A percentile compares a stretch with the other conserved stretches of the same genome.
phyloP scores from a whole-genome alignment of 257 asterid species.

The Echites panduratus region DNA sequence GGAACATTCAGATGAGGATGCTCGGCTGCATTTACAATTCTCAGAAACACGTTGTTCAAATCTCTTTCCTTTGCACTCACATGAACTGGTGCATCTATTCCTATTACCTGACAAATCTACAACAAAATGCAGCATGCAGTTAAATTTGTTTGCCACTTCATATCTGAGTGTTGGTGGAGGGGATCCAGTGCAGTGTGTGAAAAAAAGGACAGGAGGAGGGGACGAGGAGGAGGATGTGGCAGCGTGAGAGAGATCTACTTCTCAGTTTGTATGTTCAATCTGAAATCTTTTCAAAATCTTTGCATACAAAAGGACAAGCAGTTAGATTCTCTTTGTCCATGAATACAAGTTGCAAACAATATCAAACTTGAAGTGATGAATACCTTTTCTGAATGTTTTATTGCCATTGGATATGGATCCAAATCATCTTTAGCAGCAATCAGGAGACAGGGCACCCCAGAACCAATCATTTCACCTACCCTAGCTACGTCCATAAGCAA shows the following conservation, averaged over 20 bases:
- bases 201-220: not conserved
- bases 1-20: slow-evolving; percentile 83
- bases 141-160: not conserved
- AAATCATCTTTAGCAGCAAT: slow-evolving; percentile 87
- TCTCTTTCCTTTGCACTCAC: slow-evolving; percentile 81
- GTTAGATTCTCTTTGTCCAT: not conserved
- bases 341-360: slow-evolving; percentile 13
- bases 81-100: slow-evolving; percentile 80
- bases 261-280: not conserved
- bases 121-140: slow-evolving; percentile 5
- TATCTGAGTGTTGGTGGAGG: not conserved
- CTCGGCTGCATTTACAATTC: slow-evolving; percentile 78
- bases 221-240: too few species aligned
- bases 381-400: slow-evolving; percentile 75
- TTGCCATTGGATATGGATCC: slow-evolving; percentile 46
- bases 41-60: slow-evolving; percentile 63
- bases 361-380: slow-evolving; percentile 14
- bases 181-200: not conserved
- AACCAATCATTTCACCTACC: slow-evolving; percentile 71
- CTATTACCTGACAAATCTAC: slow-evolving; percentile 79
- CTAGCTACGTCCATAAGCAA: slow-evolving; percentile 65
- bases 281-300: not conserved
- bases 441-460: slow-evolving; percentile 82
- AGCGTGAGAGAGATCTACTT: not conserved
- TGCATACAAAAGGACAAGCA: not conserved